Conservation (phyloP, 1,139 yeast genomes). For the Kodamaea ohmeri region DNA sequence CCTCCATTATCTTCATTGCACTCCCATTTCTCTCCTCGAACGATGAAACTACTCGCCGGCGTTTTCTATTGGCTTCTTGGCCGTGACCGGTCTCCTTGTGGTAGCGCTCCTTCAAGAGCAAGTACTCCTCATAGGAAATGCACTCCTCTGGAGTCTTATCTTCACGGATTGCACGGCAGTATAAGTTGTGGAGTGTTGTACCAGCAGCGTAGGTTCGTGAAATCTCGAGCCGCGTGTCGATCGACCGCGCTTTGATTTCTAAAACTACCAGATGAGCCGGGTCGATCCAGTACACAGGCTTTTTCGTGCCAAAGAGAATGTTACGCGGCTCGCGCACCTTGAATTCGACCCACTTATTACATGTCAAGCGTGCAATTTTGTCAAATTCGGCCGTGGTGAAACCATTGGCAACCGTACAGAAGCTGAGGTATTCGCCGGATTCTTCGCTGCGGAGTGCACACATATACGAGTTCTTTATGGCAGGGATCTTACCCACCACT, state of each 20-base stretch:
- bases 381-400: constrained; percentile 62
- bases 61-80: constrained; percentile 28
- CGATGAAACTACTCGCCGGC: constrained; percentile 13
- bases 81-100: constrained; percentile 24
- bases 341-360: constrained; percentile 58
- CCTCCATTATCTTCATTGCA: constrained; percentile 14
- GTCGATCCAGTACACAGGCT: constrained; percentile 75
- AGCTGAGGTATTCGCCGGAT: constrained; percentile 42
- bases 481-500: constrained; percentile 75
- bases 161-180: constrained; percentile 63
- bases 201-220: constrained; percentile 57
- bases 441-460: constrained; percentile 58
- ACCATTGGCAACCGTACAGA: constrained; percentile 86
- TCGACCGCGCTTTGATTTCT: constrained; percentile 82
- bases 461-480: constrained; percentile 69
- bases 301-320: constrained; percentile 58
- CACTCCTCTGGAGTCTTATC: constrained; percentile 64
- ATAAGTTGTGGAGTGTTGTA: constrained; percentile 72
- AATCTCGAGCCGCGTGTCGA: constrained; percentile 42
- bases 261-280: constrained; percentile 76
- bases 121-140: constrained; percentile 56
- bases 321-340: constrained; percentile 36
- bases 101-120: constrained; percentile 31
- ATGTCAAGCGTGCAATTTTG: constrained; percentile 55
- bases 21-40: constrained; percentile 12